Evolutionary conservation across 2,329 filamentous ascomycete species (phyloP).

Genomic region (Trichophyton mentagrophytes): DNA sequence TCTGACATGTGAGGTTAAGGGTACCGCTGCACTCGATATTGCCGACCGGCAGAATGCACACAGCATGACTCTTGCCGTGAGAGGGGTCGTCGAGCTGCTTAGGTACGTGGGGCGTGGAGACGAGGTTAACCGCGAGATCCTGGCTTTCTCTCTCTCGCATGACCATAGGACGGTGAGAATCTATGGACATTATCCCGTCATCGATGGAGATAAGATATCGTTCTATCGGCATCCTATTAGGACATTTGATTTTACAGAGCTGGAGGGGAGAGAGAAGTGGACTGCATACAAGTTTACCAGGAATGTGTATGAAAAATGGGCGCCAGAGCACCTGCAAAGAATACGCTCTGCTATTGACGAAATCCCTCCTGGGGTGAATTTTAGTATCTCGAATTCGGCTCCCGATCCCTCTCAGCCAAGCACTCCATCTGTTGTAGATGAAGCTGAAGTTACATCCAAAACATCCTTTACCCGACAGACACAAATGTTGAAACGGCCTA

Average conservation of each 20-base stretch:
- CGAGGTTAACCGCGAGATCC: constrained; percentile 31
- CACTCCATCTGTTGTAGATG: no score
- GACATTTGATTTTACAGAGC: constrained; percentile 23
- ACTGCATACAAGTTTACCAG: constrained; percentile 27
- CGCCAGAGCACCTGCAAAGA: constrained; percentile 15
- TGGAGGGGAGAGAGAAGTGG: constrained; percentile 28
- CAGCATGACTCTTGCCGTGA: constrained; percentile 24
- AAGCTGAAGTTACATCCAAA: no score
- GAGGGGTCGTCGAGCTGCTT: constrained; percentile 26
- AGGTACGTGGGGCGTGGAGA: constrained; percentile 19
- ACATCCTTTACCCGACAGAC: no score
- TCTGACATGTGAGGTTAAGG: constrained; percentile 38
- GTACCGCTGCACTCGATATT: constrained; percentile 20
- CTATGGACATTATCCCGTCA: constrained; percentile 32
- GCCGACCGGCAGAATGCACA: constrained; percentile 22
- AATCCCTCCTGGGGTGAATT: constrained; percentile 4
- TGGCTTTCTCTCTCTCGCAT: constrained; percentile 35
- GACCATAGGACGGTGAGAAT: constrained; percentile 26
- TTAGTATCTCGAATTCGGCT: background rate
- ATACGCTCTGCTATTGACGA: constrained; percentile 11
- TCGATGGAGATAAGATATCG: constrained; percentile 21
- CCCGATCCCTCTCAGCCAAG: no score
- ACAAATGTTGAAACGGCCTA: no score
- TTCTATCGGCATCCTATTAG: constrained; percentile 31
- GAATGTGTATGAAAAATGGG: constrained; percentile 28